Percentiles rank a stretch among this genome's conserved stretches.
phyloP scores from a whole-genome alignment of 345 rosid species.

The Laguncularia racemosa region DNA sequence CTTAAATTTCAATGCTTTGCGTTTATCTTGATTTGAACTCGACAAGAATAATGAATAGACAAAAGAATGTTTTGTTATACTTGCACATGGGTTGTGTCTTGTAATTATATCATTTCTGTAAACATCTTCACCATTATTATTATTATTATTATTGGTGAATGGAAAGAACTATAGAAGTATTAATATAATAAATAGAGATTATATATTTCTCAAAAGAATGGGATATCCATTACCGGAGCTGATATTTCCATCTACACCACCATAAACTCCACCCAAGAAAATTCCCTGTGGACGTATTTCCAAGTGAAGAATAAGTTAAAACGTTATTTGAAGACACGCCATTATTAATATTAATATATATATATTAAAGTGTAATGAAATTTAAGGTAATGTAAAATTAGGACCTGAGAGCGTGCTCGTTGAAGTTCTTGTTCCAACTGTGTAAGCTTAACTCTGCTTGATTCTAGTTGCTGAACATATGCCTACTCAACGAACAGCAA shows the following conservation, averaged over 20 bases:
- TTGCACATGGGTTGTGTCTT: no score
- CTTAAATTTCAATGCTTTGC: no score
- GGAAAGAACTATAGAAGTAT: no score
- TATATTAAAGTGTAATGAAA: background rate
- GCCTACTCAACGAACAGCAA: slow-evolving; percentile 32
- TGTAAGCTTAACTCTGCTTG: slow-evolving; percentile 33
- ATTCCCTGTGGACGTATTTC: slow-evolving; percentile 41
- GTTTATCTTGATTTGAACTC: no score
- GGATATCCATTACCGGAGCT: slow-evolving; percentile 62
- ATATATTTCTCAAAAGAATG: background rate
- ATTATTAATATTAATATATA: no score
- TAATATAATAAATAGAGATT: background rate
- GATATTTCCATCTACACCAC: slow-evolving; percentile 54
- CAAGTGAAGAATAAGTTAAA: no score
- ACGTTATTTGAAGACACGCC: no score
- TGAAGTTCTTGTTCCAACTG: slow-evolving; percentile 43
- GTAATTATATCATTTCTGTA: no score
- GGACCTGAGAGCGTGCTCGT: slow-evolving; percentile 31
- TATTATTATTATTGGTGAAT: no score
- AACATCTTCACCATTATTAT: no score
- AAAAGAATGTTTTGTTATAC: no score
- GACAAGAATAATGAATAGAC: no score
- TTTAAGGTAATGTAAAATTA: background rate
- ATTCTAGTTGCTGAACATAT: slow-evolving; percentile 45
- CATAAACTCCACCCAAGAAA: slow-evolving; percentile 55